phyloP scores from a whole-genome alignment of 106 monocot species.

The Platanthera guangdongensis region DNA sequence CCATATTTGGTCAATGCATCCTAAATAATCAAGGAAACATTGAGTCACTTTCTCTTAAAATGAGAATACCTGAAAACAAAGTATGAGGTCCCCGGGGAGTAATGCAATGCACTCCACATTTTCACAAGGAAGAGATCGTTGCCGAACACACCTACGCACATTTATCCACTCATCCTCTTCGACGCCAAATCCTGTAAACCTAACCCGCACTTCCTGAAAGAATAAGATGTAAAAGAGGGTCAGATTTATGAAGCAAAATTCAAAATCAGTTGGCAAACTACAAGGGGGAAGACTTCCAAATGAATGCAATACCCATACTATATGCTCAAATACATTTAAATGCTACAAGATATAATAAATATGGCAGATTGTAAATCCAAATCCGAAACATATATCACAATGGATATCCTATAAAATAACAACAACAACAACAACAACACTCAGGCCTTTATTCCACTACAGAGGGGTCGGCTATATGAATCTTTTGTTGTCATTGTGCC shows the following conservation, averaged over 20 bases:
- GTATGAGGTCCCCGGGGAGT: conserved; percentile 91
- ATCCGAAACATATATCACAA: too few relatives aligned
- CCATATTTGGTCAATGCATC: too few relatives aligned
- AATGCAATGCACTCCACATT: conserved; percentile 80
- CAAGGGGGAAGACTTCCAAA: neutral
- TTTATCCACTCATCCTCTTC: conserved; percentile 99
- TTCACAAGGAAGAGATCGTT: conserved; percentile 94
- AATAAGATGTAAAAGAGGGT: conserved; percentile 3
- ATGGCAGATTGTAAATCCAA: neutral
- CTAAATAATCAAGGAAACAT: too few relatives aligned
- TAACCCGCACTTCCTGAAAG: conserved; percentile 79
- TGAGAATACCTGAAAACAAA: conserved; percentile 82
- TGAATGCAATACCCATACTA: too few relatives aligned
- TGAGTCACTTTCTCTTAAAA: neutral
- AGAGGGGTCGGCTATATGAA: too few relatives aligned
- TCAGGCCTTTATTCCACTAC: too few relatives aligned
- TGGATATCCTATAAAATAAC: too few relatives aligned
- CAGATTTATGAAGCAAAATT: neutral
- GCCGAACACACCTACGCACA: conserved; percentile 72
- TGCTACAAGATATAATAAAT: neutral
- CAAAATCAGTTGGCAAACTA: neutral
- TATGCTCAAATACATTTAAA: too few relatives aligned
- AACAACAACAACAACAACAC: too few relatives aligned
- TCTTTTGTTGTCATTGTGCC: too few relatives aligned
- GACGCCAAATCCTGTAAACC: conserved; percentile 79